phyloP scores from a whole-genome alignment of 768 basidiomycete species.

The Hirschioporus abietinus region DNA sequence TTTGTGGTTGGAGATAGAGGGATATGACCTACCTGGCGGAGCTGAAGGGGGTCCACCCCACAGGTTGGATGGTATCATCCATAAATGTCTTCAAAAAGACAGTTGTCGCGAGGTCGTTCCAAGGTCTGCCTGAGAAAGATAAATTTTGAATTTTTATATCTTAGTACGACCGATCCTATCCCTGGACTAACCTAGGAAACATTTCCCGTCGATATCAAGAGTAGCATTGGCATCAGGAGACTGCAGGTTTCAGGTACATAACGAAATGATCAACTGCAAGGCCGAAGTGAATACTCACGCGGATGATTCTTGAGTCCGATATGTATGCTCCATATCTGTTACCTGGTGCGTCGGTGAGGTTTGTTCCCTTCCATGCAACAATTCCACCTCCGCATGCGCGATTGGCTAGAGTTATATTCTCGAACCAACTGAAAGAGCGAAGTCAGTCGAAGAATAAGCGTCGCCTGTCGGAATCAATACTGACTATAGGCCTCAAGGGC shows the following conservation, averaged over 20 bases:
- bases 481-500: too few relatives aligned
- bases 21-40: slow-evolving; percentile 29
- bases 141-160: background rate
- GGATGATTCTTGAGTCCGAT: slow-evolving; percentile 47
- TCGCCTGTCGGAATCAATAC: slow-evolving; percentile 12
- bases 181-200: slow-evolving; percentile 43
- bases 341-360: slow-evolving; percentile 43
- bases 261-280: background rate
- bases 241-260: slow-evolving; percentile 21
- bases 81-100: slow-evolving; percentile 52
- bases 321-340: slow-evolving; percentile 56
- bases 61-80: slow-evolving; percentile 49
- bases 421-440: slow-evolving; percentile 45
- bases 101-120: slow-evolving; percentile 54
- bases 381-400: slow-evolving; percentile 63
- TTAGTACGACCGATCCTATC: too few relatives aligned
- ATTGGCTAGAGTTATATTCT: slow-evolving; percentile 52
- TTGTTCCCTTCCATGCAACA: slow-evolving; percentile 59
- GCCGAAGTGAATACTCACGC: slow-evolving; percentile 30
- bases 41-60: slow-evolving; percentile 47
- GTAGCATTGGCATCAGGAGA: slow-evolving; percentile 55
- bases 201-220: slow-evolving; percentile 35
- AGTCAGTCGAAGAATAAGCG: background rate
- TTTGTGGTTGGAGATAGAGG: background rate
- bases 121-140: slow-evolving; percentile 37